A percentile compares a stretch with the other conserved stretches of the same genome.
Conservation (phyloP, 495 filamentous ascomycete species). For the Penicillium robsamsonii region DNA sequence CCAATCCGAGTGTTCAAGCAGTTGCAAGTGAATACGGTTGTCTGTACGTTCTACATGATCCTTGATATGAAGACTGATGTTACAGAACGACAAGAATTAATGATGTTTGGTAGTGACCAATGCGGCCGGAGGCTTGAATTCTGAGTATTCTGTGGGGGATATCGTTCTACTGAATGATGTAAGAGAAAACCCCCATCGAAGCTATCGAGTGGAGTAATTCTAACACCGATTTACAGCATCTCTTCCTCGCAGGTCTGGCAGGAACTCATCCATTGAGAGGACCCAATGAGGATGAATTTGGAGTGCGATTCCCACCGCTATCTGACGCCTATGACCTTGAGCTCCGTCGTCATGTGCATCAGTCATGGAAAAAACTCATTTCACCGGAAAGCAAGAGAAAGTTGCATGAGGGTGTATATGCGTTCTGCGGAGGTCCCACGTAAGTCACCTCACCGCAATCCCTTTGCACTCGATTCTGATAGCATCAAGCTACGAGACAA, state of each 20-base stretch:
- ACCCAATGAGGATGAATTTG: slow-evolving; percentile 66
- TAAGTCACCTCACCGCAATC: slow-evolving; percentile 29
- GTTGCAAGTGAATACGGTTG: slow-evolving; percentile 61
- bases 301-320: slow-evolving; percentile 67
- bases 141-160: slow-evolving; percentile 67
- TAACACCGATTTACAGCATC: slow-evolving; percentile 51
- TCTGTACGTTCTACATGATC: slow-evolving; percentile 47
- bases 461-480: slow-evolving; percentile 10
- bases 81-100: slow-evolving; percentile 15
- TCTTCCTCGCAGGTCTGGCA: slow-evolving; percentile 70
- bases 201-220: slow-evolving; percentile 14
- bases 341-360: slow-evolving; percentile 59
- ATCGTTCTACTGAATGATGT: slow-evolving; percentile 72
- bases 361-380: slow-evolving; percentile 55
- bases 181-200: slow-evolving; percentile 24
- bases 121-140: slow-evolving; percentile 71
- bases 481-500: slow-evolving; percentile 62
- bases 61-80: background rate
- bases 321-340: slow-evolving; percentile 76
- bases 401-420: slow-evolving; percentile 74
- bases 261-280: slow-evolving; percentile 71
- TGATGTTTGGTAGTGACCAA: slow-evolving; percentile 59
- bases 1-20: slow-evolving; percentile 68
- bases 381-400: slow-evolving; percentile 40
- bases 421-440: slow-evolving; percentile 70